Evolutionary conservation across 257 asterid genomes (phyloP).

Genomic region (Echites panduratus): DNA sequence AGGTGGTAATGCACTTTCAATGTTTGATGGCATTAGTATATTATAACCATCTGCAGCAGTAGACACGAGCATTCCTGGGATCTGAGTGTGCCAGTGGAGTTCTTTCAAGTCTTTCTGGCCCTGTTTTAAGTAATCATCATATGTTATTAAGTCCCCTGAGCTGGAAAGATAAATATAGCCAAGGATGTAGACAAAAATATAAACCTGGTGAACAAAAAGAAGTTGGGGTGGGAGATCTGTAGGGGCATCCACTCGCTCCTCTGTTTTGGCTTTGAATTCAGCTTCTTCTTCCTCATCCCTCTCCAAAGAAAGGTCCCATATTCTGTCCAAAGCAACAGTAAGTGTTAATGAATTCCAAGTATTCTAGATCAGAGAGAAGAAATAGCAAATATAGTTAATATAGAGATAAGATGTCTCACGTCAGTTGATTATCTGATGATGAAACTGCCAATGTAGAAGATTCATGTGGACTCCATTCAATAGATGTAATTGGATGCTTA

Average conservation of each 20-base stretch:
- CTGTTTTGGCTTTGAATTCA: constrained; percentile 66
- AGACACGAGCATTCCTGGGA: constrained; percentile 85
- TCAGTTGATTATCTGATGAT: constrained; percentile 80
- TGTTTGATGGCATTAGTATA: constrained; percentile 79
- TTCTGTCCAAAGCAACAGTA: constrained; percentile 28
- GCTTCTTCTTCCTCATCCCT: constrained; percentile 96
- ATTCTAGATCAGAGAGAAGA: background rate
- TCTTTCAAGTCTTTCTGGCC: constrained; percentile 97
- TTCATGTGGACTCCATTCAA: constrained; percentile 98
- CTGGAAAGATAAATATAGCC: background rate
- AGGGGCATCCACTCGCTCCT: constrained; percentile 72
- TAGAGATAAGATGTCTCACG: constrained; percentile 45
- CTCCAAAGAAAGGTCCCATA: constrained; percentile 95
- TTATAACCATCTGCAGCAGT: constrained; percentile 94
- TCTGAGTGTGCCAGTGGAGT: constrained; percentile 89
- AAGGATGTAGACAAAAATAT: background rate
- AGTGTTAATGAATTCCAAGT: background rate
- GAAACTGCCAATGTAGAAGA: constrained; percentile 86
- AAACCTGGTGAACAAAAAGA: constrained; percentile 94
- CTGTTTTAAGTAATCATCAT: constrained; percentile 33
- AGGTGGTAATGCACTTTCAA: constrained; percentile 54
- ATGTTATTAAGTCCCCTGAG: background rate
- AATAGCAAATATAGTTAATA: background rate
- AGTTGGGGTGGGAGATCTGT: constrained; percentile 89
- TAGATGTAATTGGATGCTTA: constrained; percentile 92